These are phyloP conservation scores for Fagus sylvatica DNA, from an alignment of 306 rosid species.

Conservation along the genomic window DNA sequence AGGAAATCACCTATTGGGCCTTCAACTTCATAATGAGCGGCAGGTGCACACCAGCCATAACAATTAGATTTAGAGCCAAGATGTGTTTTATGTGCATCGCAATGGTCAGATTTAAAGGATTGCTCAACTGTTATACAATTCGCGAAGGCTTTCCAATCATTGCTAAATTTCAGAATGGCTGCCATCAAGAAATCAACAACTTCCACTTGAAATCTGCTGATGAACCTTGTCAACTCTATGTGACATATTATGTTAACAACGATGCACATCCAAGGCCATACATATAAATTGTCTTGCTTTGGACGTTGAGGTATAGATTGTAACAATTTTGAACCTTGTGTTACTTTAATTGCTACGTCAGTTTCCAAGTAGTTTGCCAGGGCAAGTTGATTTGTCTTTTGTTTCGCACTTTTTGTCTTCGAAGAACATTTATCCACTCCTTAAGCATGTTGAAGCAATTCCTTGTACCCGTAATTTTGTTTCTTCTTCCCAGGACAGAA, in stretches of 20 bases:
- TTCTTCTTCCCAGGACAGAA: constrained; percentile 95
- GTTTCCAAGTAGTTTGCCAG: constrained; percentile 68
- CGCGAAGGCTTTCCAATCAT: constrained; percentile 79
- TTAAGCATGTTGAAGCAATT: constrained; percentile 78
- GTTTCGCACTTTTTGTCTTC: constrained; percentile 68
- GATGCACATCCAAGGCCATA: constrained; percentile 97
- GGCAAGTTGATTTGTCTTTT: constrained; percentile 92
- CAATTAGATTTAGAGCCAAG: constrained; percentile 48
- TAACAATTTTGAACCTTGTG: constrained; percentile 36
- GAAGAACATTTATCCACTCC: constrained; percentile 94
- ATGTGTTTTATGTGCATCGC: constrained; percentile 34
- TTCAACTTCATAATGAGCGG: constrained; percentile 57
- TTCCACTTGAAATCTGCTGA: constrained; percentile 42
- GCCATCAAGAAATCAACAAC: constrained; percentile 43
- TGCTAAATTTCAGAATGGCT: constrained; percentile 57
- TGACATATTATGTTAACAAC: constrained; percentile 50
- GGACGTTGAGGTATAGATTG: constrained; percentile 35
- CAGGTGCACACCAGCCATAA: constrained; percentile 92
- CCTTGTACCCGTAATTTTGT: constrained; percentile 85
- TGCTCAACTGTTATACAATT: constrained; percentile 76
- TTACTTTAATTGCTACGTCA: constrained; percentile 58
- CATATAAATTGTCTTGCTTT: constrained; percentile 57
- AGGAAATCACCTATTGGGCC: constrained; percentile 83
- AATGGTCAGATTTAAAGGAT: constrained; percentile 46
- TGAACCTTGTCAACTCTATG: constrained; percentile 56